Evolutionary conservation across 2,329 filamentous ascomycete species (phyloP), one percentile per base, ranked within the genome.

Genomic region (Magnaporthiopsis rhizophila): DNA sequence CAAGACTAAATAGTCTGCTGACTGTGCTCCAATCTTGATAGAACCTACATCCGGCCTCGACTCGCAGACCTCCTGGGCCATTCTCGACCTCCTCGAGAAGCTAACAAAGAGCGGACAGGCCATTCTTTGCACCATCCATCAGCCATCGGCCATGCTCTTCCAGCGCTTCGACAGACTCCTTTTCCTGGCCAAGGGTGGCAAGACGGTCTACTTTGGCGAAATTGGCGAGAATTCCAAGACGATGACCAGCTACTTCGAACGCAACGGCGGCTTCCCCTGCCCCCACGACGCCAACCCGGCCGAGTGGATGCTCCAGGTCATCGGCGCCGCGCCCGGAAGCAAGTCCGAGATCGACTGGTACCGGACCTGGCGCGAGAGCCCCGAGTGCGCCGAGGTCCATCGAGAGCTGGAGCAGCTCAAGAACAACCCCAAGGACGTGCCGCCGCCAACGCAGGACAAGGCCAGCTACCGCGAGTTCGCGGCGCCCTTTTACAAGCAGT

Each of bases 21-120:
- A 58, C 28, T 58, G n/a, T 28, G 9, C 2, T 15, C 6, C 21
- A 3, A 26, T 28, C 21, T 32, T 32, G 15, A 9, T 15, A 62
- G 60, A 92, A 72, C 89, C 89, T 3, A 91, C 89, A 8, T 89
- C 86, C 34, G 89, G 89, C 73, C 81, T 91, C 36, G 89, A 92
- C 73, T 86, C 82, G 71, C 88, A 91, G 71, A 90, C 87, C 2
- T 88, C 88, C 1, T 91, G 87, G 86, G 86, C 87, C 65, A 91
- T 91, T 71, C 83, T 86, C 59, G 83, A 84, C 71, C 79, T 91
- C 7, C 81, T 92, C 60, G 83, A 89, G 67, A 91, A 89, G 68
- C 79, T 89, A 1, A 80, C 84, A 3, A 74, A 80, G 64, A 76
- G 74, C 4, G 80, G 80, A 6, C 81, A 83, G 67, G 79, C 81